Evolutionary conservation across 2,329 filamentous ascomycete genomes (phyloP).

Genomic region (Penicillium sclerotiorum): DNA sequence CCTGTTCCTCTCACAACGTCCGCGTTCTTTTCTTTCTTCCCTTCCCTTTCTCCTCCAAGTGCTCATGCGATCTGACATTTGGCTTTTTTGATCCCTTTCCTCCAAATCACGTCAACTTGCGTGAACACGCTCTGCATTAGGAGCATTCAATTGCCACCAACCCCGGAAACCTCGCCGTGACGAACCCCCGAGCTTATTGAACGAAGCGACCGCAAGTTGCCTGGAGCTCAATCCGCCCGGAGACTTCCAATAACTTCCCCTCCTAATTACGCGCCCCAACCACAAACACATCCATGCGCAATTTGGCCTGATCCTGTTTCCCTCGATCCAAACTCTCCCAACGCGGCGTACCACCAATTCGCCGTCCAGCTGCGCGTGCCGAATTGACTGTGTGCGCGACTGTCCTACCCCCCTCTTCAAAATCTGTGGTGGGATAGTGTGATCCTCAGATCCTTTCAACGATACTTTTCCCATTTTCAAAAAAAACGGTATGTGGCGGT

Average conservation of each 20-base stretch:
- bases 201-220: too few relatives aligned
- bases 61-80: conserved; percentile 10
- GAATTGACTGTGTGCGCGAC: conserved; percentile 8
- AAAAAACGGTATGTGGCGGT: conserved; percentile 12
- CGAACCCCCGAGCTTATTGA: conserved; percentile 10
- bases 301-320: conserved; percentile 4
- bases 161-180: conserved; percentile 4
- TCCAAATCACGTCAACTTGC: not conserved
- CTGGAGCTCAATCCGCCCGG: too few relatives aligned
- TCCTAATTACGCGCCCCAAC: not conserved
- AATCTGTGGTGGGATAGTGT: not conserved
- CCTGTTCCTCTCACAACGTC: conserved; percentile 17
- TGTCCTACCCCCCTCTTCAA: conserved; percentile 10
- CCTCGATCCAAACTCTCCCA: conserved; percentile 1
- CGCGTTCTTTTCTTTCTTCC: conserved; percentile 15
- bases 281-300: conserved; percentile 13
- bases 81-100: conserved; percentile 5
- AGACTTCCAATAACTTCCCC: not conserved
- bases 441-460: not conserved
- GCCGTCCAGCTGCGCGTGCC: conserved; percentile 11
- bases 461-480: not conserved
- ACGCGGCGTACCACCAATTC: conserved; percentile 12
- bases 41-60: conserved; percentile 5
- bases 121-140: conserved; percentile 1
- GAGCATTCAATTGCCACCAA: conserved; percentile 3